A percentile compares a stretch with the other conserved stretches of the same genome.
Conservation (phyloP, 495 filamentous ascomycete genomes). For the Cercophora scortea region DNA sequence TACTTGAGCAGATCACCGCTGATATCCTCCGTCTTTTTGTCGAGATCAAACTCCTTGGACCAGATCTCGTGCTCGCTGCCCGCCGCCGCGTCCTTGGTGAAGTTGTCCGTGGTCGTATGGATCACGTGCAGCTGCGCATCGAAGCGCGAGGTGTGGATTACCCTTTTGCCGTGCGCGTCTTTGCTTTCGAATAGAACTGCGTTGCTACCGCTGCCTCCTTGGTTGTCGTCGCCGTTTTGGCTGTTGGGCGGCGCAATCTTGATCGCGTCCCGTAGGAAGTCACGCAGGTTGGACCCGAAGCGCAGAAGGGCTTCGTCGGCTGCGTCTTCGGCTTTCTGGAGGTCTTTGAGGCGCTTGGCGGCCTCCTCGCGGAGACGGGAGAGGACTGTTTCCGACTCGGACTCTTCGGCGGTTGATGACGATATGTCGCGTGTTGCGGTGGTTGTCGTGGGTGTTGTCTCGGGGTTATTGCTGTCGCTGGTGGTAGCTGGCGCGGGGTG, state of each 20-base stretch:
- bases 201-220: slow-evolving; percentile 15
- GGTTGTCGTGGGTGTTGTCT: slow-evolving; percentile 33
- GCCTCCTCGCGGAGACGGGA: slow-evolving; percentile 79
- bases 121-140: slow-evolving; percentile 95
- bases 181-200: slow-evolving; percentile 84
- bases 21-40: slow-evolving; percentile 80
- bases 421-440: slow-evolving; percentile 27
- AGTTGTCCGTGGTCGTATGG: slow-evolving; percentile 77
- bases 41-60: slow-evolving; percentile 68
- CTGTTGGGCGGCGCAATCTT: slow-evolving; percentile 63
- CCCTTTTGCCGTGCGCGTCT: slow-evolving; percentile 78
- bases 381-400: slow-evolving; percentile 67
- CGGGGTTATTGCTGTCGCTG: slow-evolving; percentile 27
- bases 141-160: slow-evolving; percentile 88
- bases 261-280: slow-evolving; percentile 88
- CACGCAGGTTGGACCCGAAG: slow-evolving; percentile 84
- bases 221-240: slow-evolving; percentile 20
- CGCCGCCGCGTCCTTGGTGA: slow-evolving; percentile 67
- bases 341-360: slow-evolving; percentile 75
- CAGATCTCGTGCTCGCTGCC: slow-evolving; percentile 69
- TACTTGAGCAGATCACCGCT: slow-evolving; percentile 78
- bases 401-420: slow-evolving; percentile 45
- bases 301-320: slow-evolving; percentile 92
- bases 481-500: slow-evolving; percentile 1
- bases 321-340: slow-evolving; percentile 92